Evolutionary conservation across 2,329 filamentous ascomycete genomes (phyloP), one percentile per base, ranked within the genome.

Genomic region (Aspergillus tubingensis): DNA sequence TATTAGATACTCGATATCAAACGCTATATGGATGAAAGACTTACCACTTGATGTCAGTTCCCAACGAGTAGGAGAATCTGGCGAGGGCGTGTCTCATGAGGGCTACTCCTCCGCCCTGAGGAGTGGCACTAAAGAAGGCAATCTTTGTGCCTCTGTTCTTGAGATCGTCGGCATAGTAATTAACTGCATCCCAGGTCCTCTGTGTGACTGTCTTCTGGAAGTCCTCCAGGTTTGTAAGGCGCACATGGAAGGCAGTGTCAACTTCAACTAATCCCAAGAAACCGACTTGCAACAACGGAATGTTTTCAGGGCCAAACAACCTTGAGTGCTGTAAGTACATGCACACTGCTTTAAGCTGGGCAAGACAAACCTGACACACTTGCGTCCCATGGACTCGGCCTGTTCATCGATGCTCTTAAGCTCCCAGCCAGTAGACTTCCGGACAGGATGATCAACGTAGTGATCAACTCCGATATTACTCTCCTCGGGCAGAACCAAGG

Each of bases 21-120:
- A 21, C 5, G 3, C 11, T 7, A 44, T 32, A 5, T 47, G 15
- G 10, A 7, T 10, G 3, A 7, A 23, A 21, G 21, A 71, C 85
- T 77, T 83, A 93, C 91, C 91, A 95, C 59, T 83, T 86, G 67
- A 90, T 80, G 63, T 93, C 83, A 1, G 92, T 86, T 1, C 85
- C 88, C 48, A 91, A 72, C 3, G 87, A 78, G 58, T 85, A 83
- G 25, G 88, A 83, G 69, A 92, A 90, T 55, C 91, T 84, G 50
- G 93, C 85, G 30, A 94, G 76, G 10, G 91, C 89, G 73, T 94
- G 91, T 25, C 91, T 83, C 91, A 94, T 94, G 53, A 93, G 80
- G 5, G 90, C 90, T 8, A 94, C 91, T 44, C 91, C 90, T 53
- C 91, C 91, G n/a, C 91, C 90, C 70, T 93, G 90, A 1, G 90